Evolutionary conservation across 192 early-diverging fungal species (phyloP), one percentile per base, ranked within the genome.

Genomic region (Linnemannia zychae): DNA sequence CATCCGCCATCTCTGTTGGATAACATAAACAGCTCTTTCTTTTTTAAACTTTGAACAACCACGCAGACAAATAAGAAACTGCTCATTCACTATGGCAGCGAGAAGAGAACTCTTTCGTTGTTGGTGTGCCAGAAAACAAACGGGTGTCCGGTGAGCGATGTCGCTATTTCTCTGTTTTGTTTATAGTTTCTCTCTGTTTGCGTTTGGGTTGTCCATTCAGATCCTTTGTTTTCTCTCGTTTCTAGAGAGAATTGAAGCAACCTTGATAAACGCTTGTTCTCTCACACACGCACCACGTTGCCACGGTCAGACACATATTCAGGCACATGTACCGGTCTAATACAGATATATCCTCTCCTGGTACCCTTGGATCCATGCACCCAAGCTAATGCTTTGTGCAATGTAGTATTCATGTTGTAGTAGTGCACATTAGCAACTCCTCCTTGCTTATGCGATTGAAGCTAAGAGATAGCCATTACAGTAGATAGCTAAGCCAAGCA

Each of bases 371-470:
- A 44, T 44, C 9, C 40, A 44, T 6, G 9, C 40, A 44, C 9
- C 40, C 40, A 6, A 3, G 40, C 9, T 44, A 44, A 44, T 44
- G 9, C 3, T 44, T 44, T 44, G 40, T 44, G 40, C 40, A 63
- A 63, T 63, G 28, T 63, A 63, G 57, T 28, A 13, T 9, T 44
- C 4, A 9, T 11, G 31, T n/a, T n/a, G 24, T 31, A 31, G 24
- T 63, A 63, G 57, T 22, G 57, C 18, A n/a, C 57, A 31, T 13
- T 31, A 63, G 57, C 57, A 63, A n/a, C 57, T 24, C 57, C 12
- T 9, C n/a, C 28, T 63, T 63, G 57, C 57, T 63, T 63, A 63
- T 63, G 53, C 22, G 53, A 57, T 57, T 63, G 53, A 57, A 57
- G 49, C 24, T 7, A 15, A 63, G 24, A 60, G 7, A 60, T 60